Conservation (phyloP, 1,284 basidiomycete species). For the Trametes hirsuta region DNA sequence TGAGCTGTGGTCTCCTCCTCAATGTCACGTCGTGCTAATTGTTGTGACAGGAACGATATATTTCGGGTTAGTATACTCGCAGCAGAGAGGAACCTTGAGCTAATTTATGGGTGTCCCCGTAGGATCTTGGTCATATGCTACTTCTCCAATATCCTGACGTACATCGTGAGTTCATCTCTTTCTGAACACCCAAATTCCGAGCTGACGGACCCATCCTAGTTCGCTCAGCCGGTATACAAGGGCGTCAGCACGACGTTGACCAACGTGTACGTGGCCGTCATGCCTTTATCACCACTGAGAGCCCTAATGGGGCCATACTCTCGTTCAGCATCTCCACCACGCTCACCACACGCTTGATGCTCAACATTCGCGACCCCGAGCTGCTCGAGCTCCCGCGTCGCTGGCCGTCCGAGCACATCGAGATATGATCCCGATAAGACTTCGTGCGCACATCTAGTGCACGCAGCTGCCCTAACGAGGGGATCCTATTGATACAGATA, state of each 20-base stretch:
- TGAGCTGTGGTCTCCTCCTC: not conserved
- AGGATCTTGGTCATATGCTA: slow-evolving; percentile 8
- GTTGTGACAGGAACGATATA: slow-evolving; percentile 5
- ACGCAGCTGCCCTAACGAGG: no score
- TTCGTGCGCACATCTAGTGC: no score
- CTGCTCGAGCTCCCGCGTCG: slow-evolving; percentile 17
- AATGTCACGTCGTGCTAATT: not conserved
- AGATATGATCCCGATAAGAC: not conserved
- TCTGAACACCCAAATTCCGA: not conserved
- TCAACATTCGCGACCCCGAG: slow-evolving; percentile 21
- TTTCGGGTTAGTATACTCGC: slow-evolving; percentile 4
- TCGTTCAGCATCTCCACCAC: slow-evolving; percentile 9
- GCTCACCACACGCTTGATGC: slow-evolving; percentile 20
- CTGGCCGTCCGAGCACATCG: slow-evolving; percentile 6
- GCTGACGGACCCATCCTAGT: not conserved
- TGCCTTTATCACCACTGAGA: no score
- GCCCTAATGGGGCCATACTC: not conserved
- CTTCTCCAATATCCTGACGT: slow-evolving; percentile 5
- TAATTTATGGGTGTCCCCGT: not conserved
- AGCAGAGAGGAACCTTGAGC: not conserved
- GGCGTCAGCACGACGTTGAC: slow-evolving; percentile 18
- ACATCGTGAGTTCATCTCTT: not conserved
- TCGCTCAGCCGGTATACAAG: slow-evolving; percentile 17
- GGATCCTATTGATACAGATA: no score
- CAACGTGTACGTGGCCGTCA: slow-evolving; percentile 11